Evolutionary conservation across 306 rosid genomes (phyloP), one percentile per base, ranked within the genome.

Genomic region (Medicago ruthenica): DNA sequence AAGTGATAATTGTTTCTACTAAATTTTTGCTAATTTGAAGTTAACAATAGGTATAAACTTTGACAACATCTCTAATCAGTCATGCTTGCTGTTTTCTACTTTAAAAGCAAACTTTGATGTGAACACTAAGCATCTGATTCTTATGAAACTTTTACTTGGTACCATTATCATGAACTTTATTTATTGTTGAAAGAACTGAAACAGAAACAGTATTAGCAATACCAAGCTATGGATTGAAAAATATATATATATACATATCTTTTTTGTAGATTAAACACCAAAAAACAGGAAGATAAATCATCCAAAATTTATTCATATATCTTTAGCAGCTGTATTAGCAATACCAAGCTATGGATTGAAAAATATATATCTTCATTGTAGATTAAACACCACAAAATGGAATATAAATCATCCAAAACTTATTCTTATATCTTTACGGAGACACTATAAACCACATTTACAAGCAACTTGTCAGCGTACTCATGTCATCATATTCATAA

Each of bases 351-450:
- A 40, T 54, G 44, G 37, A 67, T 15, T 42, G 21, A 53, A 61
- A 74, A 16, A 75, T 17, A 36, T 6, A 48, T 48, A 42, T 4
- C 3, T 12, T 21, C 51, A 54, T 44, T 55, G 57, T 14, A 42
- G 40, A 63, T 45, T 48, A 70, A 60, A 61, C 42, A 34, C 53
- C 65, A 14, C 45, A 58, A 59, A 18, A 13, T 67, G 27, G 13
- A 41, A 41, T 13, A 41, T 41, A 41, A 2, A 69, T 69, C 77
- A 34, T 5, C 37, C 37, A 34, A 34, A 34, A 41, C 9, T n/a
- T 74, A 63, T 37, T 53, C 39, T 48, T 59, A 70, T 36, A 69
- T 61, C 65, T 47, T 55, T 66, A 53, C 59, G n/a, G 39, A 20
- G 7, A 64, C 37, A 64, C 22, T n/a, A 3, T 48, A 37, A 75